A percentile compares a stretch with the other conserved stretches of the same genome.
Conservation (phyloP, 768 basidiomycete genomes). For the Exidia glandulosa region DNA sequence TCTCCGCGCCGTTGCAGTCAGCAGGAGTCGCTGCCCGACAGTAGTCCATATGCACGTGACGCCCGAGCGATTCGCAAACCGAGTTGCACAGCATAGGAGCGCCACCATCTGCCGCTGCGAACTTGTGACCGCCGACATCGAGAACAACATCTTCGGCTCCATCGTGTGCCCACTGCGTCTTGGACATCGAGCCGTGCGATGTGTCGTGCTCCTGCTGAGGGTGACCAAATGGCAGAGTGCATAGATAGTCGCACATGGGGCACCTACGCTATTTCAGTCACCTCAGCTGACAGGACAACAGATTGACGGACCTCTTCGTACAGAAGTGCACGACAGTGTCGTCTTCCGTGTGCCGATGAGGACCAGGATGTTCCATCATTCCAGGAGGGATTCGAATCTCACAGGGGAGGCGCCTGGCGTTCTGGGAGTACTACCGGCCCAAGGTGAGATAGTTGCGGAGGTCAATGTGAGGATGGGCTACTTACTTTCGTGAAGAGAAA, state of each 20-base stretch:
- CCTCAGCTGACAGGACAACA: not conserved
- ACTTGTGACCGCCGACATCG: conserved; percentile 46
- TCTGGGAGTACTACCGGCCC: conserved; percentile 38
- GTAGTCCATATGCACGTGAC: conserved; percentile 47
- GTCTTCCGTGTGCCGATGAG: conserved; percentile 38
- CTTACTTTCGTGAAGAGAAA: conserved; percentile 55
- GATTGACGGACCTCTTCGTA: conserved; percentile 31
- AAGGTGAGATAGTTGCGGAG: not conserved
- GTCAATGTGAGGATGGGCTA: not conserved
- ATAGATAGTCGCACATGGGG: conserved; percentile 45
- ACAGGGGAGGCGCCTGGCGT: conserved; percentile 42
- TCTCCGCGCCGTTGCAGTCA: conserved; percentile 31
- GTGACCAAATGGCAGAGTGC: conserved; percentile 47
- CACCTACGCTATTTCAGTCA: conserved; percentile 26
- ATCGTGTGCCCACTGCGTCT: conserved; percentile 45
- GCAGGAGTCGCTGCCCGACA: conserved; percentile 32
- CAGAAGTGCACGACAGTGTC: conserved; percentile 42
- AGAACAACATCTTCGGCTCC: conserved; percentile 36
- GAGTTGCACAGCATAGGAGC: conserved; percentile 56
- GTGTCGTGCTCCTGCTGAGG: conserved; percentile 52
- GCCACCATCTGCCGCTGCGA: conserved; percentile 26
- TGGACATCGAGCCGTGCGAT: conserved; percentile 52
- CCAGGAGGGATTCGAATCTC: conserved; percentile 35
- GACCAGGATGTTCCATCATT: conserved; percentile 30
- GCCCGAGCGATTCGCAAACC: conserved; percentile 41